A percentile compares a stretch with the other conserved stretches of the same genome.
These are phyloP conservation scores for Sarcodon sp. DNA, from an alignment of 768 basidiomycete genomes.

Conservation along the genomic window DNA sequence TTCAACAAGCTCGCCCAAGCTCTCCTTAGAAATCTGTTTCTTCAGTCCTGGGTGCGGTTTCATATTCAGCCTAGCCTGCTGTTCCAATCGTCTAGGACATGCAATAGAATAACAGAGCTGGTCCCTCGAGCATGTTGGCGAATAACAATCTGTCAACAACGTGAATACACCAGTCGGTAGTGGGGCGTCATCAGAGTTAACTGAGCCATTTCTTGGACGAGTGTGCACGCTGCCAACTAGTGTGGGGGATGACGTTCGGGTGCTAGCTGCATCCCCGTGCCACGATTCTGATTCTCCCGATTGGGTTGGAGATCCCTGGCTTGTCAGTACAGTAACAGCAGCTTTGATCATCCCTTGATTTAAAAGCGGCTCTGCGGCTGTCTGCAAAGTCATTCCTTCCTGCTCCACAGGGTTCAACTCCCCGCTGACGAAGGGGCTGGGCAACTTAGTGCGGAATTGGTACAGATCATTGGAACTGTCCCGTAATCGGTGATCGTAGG, in stretches of 20 bases:
- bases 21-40: conserved; percentile 73
- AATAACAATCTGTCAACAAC: conserved; percentile 93
- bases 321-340: conserved; percentile 9
- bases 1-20: conserved; percentile 68
- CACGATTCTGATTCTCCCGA: conserved; percentile 17
- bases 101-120: conserved; percentile 96
- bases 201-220: conserved; percentile 26
- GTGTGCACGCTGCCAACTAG: conserved; percentile 7
- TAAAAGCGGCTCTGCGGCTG: conserved; percentile 11
- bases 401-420: conserved; percentile 36
- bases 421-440: conserved; percentile 77
- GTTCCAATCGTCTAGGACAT: conserved; percentile 87
- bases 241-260: conserved; percentile 13
- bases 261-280: background rate
- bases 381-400: conserved; percentile 16
- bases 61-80: conserved; percentile 90
- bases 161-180: conserved; percentile 94
- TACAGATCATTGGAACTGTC: conserved; percentile 86
- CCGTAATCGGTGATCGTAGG: conserved; percentile 91
- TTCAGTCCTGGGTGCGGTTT: conserved; percentile 84
- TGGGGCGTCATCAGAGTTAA: conserved; percentile 45
- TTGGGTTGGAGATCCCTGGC: conserved; percentile 15
- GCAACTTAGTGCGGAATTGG: conserved; percentile 77
- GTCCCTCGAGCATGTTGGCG: conserved; percentile 91
- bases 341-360: conserved; percentile 16